Evolutionary conservation across 352 stramenopile genomes (phyloP).

Genomic region (Blastocystis sp.): DNA sequence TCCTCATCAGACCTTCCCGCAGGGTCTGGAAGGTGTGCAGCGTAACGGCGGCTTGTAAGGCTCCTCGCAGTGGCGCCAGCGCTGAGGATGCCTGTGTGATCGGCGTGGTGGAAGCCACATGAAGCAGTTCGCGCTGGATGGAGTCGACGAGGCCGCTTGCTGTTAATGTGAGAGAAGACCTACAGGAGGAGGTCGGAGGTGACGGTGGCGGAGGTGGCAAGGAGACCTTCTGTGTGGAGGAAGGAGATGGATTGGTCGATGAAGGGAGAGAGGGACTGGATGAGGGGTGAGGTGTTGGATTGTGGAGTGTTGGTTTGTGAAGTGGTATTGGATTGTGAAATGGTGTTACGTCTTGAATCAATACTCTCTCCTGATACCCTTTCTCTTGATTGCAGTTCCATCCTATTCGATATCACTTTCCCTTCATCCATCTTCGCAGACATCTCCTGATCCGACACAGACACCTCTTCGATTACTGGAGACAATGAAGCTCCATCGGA

Average conservation of each 20-base stretch:
- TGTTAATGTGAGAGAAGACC: neutral
- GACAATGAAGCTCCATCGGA: neutral
- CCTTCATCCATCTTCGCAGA: neutral
- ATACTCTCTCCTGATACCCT: too few relatives aligned
- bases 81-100: neutral
- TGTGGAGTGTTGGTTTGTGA: neutral
- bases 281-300: neutral
- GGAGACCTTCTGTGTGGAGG: neutral
- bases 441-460: neutral
- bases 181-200: neutral
- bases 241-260: neutral
- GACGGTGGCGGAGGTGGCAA: neutral
- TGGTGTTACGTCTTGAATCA: too few relatives aligned
- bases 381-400: too few relatives aligned
- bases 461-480: neutral
- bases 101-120: neutral
- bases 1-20: neutral
- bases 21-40: conserved; percentile 11
- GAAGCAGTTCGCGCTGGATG: neutral
- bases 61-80: neutral
- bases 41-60: conserved; percentile 7
- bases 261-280: neutral
- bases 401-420: too few relatives aligned
- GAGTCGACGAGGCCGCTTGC: conserved; percentile 18
- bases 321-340: too few relatives aligned